Percentiles rank a stretch among this genome's conserved stretches.
Evolutionary conservation across 495 filamentous ascomycete species (phyloP).

Genomic region (Pseudevernia furfuracea): DNA sequence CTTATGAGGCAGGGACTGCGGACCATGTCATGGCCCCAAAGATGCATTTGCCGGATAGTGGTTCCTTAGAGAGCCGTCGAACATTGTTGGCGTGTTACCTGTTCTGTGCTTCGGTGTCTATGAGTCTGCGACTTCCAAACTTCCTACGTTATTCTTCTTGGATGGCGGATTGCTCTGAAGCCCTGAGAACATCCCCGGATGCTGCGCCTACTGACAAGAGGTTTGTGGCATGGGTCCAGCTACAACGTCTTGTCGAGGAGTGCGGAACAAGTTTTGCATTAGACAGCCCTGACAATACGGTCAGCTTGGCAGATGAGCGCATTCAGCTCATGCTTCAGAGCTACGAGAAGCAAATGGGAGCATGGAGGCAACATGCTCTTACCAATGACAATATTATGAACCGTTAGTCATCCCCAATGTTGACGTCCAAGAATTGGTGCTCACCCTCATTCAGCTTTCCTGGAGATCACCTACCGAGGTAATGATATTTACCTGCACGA

Average conservation of each 20-base stretch:
- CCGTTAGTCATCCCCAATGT: background rate
- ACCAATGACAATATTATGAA: slow-evolving; percentile 25
- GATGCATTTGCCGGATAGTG: slow-evolving; percentile 42
- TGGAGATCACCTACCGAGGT: slow-evolving; percentile 22
- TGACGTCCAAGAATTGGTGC: background rate
- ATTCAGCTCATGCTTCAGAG: slow-evolving; percentile 31
- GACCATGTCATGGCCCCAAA: slow-evolving; percentile 22
- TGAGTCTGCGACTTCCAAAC: slow-evolving; percentile 68
- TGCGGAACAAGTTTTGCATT: slow-evolving; percentile 28
- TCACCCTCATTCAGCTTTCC: slow-evolving; percentile 13
- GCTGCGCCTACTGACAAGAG: slow-evolving; percentile 56
- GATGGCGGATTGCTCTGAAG: slow-evolving; percentile 66
- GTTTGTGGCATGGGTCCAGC: slow-evolving; percentile 30
- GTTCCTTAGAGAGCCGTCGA: slow-evolving; percentile 56
- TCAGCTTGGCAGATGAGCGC: slow-evolving; percentile 29
- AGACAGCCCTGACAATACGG: slow-evolving; percentile 30
- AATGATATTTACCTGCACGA: slow-evolving; percentile 36
- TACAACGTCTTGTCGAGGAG: slow-evolving; percentile 34
- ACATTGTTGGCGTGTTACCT: slow-evolving; percentile 69
- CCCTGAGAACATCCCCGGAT: slow-evolving; percentile 58
- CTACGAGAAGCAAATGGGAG: slow-evolving; percentile 29
- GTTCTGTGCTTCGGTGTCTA: slow-evolving; percentile 50
- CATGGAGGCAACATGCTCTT: slow-evolving; percentile 26
- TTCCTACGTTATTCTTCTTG: slow-evolving; percentile 64
- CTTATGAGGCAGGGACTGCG: background rate